Evolutionary conservation across 352 stramenopile species (phyloP).

Genomic region (Elongisporangium senticosum): DNA sequence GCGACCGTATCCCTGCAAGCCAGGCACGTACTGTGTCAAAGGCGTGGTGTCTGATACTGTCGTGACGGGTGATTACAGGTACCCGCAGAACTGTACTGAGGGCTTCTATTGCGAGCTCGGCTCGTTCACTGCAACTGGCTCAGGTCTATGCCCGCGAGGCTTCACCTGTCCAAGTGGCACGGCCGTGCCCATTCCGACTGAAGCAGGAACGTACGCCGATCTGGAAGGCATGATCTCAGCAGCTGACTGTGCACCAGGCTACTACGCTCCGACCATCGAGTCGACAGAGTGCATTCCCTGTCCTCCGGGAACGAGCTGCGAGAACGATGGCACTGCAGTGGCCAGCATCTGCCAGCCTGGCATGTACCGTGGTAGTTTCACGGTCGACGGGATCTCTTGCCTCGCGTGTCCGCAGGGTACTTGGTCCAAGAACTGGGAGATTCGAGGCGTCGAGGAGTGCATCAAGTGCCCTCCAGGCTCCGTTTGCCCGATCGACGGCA

Average conservation of each 20-base stretch:
- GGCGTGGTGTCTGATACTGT: slow-evolving; percentile 91
- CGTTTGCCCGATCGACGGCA: slow-evolving; percentile 93
- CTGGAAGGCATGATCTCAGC: slow-evolving; percentile 89
- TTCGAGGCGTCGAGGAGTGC: slow-evolving; percentile 93
- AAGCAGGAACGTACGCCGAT: slow-evolving; percentile 88
- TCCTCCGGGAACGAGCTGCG: slow-evolving; percentile 89
- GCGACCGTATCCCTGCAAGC: slow-evolving; percentile 92
- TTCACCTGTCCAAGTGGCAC: slow-evolving; percentile 94
- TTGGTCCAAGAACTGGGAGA: slow-evolving; percentile 98
- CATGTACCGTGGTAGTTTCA: slow-evolving; percentile 87
- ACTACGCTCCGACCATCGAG: slow-evolving; percentile 96
- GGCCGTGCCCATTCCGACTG: slow-evolving; percentile 89
- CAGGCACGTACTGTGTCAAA: slow-evolving; percentile 94
- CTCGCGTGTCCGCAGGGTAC: slow-evolving; percentile 90
- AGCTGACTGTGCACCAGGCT: slow-evolving; percentile 91
- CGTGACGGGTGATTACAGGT: slow-evolving; percentile 78
- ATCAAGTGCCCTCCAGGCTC: slow-evolving; percentile 88
- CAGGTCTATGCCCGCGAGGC: slow-evolving; percentile 89
- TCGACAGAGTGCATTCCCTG: slow-evolving; percentile 90
- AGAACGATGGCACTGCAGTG: slow-evolving; percentile 84
- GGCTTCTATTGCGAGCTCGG: slow-evolving; percentile 95
- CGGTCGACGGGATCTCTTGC: slow-evolving; percentile 88
- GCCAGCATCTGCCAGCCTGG: slow-evolving; percentile 91
- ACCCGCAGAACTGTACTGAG: slow-evolving; percentile 90
- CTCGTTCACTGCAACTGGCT: slow-evolving; percentile 89